Conservation (phyloP, 768 basidiomycete species). For the Russula foetens region DNA sequence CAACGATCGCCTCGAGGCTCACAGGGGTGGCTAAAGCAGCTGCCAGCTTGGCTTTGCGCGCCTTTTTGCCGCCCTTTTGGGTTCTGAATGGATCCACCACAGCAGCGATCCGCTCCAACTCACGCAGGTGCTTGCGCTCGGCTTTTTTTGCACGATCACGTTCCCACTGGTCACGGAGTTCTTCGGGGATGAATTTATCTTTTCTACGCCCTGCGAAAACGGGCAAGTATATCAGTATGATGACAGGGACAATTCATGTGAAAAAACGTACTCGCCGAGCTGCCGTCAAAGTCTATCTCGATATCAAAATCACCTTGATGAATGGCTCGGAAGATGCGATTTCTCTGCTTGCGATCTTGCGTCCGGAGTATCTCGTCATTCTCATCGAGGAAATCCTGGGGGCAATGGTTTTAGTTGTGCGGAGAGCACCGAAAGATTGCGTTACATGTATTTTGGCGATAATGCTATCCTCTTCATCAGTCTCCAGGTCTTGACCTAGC, state of each 20-base stretch:
- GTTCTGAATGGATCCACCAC: conserved; percentile 54
- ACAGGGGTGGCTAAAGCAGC: conserved; percentile 45
- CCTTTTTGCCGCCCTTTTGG: conserved; percentile 64
- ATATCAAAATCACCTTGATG: conserved; percentile 41
- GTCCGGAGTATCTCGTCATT: conserved; percentile 42
- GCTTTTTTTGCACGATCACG: conserved; percentile 82
- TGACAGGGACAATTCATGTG: neutral
- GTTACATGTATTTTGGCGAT: conserved; percentile 21
- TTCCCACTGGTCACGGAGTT: conserved; percentile 65
- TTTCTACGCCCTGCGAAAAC: conserved; percentile 38
- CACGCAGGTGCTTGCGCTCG: conserved; percentile 56
- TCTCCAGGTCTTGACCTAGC: neutral
- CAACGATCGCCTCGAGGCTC: conserved; percentile 40
- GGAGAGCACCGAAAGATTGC: conserved; percentile 7
- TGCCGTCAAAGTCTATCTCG: conserved; percentile 28
- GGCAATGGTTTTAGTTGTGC: neutral
- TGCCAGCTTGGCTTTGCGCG: conserved; percentile 56
- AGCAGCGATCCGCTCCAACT: conserved; percentile 42
- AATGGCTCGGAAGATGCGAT: conserved; percentile 53
- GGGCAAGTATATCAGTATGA: neutral
- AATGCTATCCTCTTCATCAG: conserved; percentile 30
- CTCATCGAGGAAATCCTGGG: conserved; percentile 37
- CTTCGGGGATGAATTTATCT: conserved; percentile 38
- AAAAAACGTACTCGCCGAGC: conserved; percentile 42
- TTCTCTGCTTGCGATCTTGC: conserved; percentile 40